These are phyloP conservation scores for Ophiosphaerella herpotricha DNA, from an alignment of 2,329 filamentous ascomycete species.

Conservation along the genomic window DNA sequence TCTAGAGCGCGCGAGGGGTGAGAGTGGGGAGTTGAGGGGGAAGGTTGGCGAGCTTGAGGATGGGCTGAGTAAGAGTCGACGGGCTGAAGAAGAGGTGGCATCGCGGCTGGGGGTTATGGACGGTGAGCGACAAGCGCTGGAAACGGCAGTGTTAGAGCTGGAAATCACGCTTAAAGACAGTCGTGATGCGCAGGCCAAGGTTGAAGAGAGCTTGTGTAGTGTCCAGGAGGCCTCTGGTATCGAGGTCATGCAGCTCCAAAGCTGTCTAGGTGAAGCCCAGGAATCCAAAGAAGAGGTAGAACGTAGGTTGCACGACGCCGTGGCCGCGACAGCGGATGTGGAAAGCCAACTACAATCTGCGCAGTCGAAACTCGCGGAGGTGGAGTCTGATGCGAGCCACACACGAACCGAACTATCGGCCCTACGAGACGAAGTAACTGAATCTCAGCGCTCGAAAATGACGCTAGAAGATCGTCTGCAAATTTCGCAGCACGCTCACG, in stretches of 20 bases:
- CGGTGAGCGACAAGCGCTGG: conserved; percentile 13
- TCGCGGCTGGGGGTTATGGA: conserved; percentile 13
- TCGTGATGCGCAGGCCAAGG: conserved; percentile 7
- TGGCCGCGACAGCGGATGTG: conserved; percentile 1
- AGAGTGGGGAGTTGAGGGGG: conserved; percentile 8
- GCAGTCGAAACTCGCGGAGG: conserved; percentile 11
- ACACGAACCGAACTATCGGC: conserved; percentile 15
- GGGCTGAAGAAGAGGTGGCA: conserved; percentile 10
- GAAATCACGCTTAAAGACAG: conserved; percentile 10
- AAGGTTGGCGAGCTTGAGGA: conserved; percentile 14
- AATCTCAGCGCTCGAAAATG: conserved; percentile 20
- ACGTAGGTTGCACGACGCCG: conserved; percentile 7
- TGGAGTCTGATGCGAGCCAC: conserved; percentile 12
- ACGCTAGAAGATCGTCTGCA: conserved; percentile 23
- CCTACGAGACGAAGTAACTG: conserved; percentile 21
- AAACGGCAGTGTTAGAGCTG: conserved; percentile 16
- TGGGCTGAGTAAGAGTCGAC: conserved; percentile 3
- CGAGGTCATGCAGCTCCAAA: conserved; percentile 14
- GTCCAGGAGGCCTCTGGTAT: conserved; percentile 13
- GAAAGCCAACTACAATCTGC: conserved; percentile 10
- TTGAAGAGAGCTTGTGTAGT: conserved; percentile 11
- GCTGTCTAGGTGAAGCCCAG: conserved; percentile 7
- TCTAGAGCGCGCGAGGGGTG: conserved; percentile 6
- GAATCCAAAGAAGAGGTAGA: conserved; percentile 12
- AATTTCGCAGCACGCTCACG: conserved; percentile 15